phyloP scores from a whole-genome alignment of 768 basidiomycete species.

The Pleurotus citrinopileatus region DNA sequence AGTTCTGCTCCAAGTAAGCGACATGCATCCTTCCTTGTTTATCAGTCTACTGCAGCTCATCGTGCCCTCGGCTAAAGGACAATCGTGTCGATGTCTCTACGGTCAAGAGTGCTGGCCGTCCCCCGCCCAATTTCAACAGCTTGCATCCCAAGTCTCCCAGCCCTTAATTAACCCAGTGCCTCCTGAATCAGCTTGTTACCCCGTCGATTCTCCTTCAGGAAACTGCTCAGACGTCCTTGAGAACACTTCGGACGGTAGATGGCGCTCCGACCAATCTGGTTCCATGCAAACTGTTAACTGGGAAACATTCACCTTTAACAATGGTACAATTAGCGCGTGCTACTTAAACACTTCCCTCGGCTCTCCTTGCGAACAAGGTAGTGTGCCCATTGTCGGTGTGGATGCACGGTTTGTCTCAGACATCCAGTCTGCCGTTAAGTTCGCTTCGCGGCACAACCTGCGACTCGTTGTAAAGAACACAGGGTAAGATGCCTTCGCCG shows the following conservation, averaged over 20 bases:
- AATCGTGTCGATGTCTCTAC: constrained; percentile 36
- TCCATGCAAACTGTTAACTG: constrained; percentile 32
- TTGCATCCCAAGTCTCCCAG: constrained; percentile 37
- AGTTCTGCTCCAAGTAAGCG: too few relatives aligned
- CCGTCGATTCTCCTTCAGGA: constrained; percentile 27
- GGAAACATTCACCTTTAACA: constrained; percentile 31
- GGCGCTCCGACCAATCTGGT: constrained; percentile 40
- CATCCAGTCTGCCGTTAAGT: constrained; percentile 33
- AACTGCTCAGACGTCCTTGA: constrained; percentile 33
- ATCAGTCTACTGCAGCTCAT: too few relatives aligned
- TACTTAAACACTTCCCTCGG: constrained; percentile 42
- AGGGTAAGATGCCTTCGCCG: too few relatives aligned
- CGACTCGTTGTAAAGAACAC: constrained; percentile 23
- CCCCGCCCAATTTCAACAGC: constrained; percentile 25
- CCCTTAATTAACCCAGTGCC: constrained; percentile 40
- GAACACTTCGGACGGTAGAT: constrained; percentile 29
- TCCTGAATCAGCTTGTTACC: constrained; percentile 40
- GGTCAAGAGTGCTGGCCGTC: constrained; percentile 43
- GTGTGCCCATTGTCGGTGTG: constrained; percentile 37
- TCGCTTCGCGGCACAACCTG: constrained; percentile 26
- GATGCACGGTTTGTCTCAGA: constrained; percentile 35
- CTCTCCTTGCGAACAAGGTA: constrained; percentile 40
- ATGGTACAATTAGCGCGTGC: constrained; percentile 50
- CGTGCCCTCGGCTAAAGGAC: not conserved
- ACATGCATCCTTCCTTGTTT: too few relatives aligned